Evolutionary conservation across 192 early-diverging fungal species (phyloP).

Genomic region (Coemansia sp.): DNA sequence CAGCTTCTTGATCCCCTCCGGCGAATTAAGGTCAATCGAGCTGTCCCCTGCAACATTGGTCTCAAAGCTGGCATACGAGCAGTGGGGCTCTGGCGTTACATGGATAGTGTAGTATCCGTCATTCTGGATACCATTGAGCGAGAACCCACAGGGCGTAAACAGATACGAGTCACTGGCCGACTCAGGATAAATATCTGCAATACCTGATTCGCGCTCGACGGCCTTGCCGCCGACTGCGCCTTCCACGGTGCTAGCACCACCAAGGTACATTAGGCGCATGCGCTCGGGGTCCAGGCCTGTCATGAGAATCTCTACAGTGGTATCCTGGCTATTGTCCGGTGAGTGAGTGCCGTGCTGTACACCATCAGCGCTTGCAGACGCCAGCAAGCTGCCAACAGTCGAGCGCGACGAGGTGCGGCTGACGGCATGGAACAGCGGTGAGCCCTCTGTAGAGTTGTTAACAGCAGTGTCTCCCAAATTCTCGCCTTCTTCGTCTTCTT

Average conservation of each 20-base stretch:
- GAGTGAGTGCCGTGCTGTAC: background rate
- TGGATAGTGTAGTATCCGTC: conserved; percentile 96
- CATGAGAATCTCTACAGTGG: conserved; percentile 97
- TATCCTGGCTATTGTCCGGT: conserved; percentile 55
- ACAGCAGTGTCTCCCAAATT: conserved; percentile 16
- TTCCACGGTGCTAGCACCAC: conserved; percentile 53
- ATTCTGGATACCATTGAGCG: conserved; percentile 80
- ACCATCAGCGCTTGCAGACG: background rate
- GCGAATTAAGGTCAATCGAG: conserved; percentile 43
- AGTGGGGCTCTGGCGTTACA: conserved; percentile 95
- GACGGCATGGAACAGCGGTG: conserved; percentile 21
- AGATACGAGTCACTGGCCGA: conserved; percentile 83
- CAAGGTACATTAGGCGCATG: conserved; percentile 76
- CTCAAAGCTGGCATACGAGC: conserved; percentile 99
- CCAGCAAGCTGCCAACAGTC: conserved; percentile 19
- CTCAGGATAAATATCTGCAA: conserved; percentile 76
- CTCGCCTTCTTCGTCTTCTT: conserved; percentile 1
- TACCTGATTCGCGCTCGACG: conserved; percentile 74
- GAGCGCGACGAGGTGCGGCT: conserved; percentile 49
- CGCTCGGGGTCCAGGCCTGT: conserved; percentile 78
- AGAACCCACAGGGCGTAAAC: conserved; percentile 97
- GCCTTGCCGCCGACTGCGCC: conserved; percentile 65
- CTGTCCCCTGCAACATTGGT: conserved; percentile 77
- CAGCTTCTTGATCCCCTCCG: conserved; percentile 58
- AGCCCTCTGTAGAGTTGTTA: conserved; percentile 33